Evolutionary conservation across 1,284 basidiomycete species (phyloP).

Genomic region (Omphalotus olearius): DNA sequence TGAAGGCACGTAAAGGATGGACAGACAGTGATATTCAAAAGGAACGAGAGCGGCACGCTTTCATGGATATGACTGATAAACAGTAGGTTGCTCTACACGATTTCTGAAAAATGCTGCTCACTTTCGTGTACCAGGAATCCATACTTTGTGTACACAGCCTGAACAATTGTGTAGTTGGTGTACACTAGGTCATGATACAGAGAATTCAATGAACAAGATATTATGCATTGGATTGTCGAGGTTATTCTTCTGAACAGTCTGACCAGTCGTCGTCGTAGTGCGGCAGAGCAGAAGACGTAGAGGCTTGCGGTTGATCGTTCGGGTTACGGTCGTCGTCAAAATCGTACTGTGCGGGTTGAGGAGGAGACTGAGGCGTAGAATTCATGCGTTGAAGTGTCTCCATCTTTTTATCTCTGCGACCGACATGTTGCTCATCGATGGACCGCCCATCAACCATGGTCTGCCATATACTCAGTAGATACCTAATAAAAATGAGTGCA

Average conservation of each 20-base stretch:
- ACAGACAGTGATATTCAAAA: slow-evolving; percentile 49
- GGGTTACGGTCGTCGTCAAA: not conserved
- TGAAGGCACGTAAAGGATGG: slow-evolving; percentile 49
- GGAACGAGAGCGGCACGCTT: slow-evolving; percentile 56
- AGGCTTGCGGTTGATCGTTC: slow-evolving; percentile 4
- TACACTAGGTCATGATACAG: too few species aligned
- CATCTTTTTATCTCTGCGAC: slow-evolving; percentile 24
- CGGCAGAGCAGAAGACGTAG: not conserved
- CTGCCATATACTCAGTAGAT: not conserved
- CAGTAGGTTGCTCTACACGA: slow-evolving; percentile 28
- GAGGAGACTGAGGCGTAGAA: slow-evolving; percentile 12
- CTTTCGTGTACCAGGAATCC: slow-evolving; percentile 27
- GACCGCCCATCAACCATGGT: slow-evolving; percentile 28
- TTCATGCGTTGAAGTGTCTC: not conserved
- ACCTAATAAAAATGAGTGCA: not conserved
- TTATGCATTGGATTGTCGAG: too few species aligned
- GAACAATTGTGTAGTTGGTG: not conserved
- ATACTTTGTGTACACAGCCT: slow-evolving; percentile 41
- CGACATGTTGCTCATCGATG: slow-evolving; percentile 43
- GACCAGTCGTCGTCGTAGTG: too few species aligned
- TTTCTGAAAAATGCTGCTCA: not conserved
- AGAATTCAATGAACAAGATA: too few species aligned
- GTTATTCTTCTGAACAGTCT: too few species aligned
- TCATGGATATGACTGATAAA: slow-evolving; percentile 61
- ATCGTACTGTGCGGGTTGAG: slow-evolving; percentile 18